Evolutionary conservation across 139 green algal species (phyloP), one percentile per base, ranked within the genome.

Genomic region (Chlorella sp.): DNA sequence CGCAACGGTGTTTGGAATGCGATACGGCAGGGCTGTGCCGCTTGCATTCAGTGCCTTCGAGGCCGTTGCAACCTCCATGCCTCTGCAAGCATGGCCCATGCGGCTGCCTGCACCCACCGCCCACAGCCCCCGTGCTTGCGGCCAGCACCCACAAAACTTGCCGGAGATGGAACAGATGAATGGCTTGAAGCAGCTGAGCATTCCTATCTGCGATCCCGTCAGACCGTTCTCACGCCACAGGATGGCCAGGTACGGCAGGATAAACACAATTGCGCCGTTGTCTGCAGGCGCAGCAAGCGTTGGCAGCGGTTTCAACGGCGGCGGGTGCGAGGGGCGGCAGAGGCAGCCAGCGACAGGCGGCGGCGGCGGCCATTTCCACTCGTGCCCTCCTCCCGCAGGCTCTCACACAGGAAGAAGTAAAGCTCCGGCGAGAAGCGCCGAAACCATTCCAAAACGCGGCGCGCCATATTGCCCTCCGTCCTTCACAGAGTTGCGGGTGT

Each of bases 121-220:
- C 3, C 2, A 37, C 39, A 64, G 19, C 22, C 42, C 7, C 78
- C 5, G 1, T 3, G 1, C 9, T 15, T 30, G 36, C 37, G 76
- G 48, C 7, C 48, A 57, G 48, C 48, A 57, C 48, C 48, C 48
- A 57, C n/a, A n/a, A n/a, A 22, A 34, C 83, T 26, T 28, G 64
- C 83, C 83, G 28, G 24, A 42, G 36, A 88, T 32, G 11, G 64
- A 81, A 66, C 83, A 79, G 64, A 80, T 79, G 37, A 88, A 88
- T 11, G 83, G 83, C 18, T 64, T 64, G 32, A 88, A 24, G 5
- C 64, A 66, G 14, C 37, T 40, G 37, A 88, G 66, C 3, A 88
- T 22, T 28, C 83, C 83, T 24, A 88, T 88, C 34, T 88, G 83
- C 11, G 26, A 24, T 24, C 83, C 66, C 2, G 66, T 60, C 34